phyloP scores from a whole-genome alignment of 805 yeast species.

The Wickerhamiella spandovensis region DNA sequence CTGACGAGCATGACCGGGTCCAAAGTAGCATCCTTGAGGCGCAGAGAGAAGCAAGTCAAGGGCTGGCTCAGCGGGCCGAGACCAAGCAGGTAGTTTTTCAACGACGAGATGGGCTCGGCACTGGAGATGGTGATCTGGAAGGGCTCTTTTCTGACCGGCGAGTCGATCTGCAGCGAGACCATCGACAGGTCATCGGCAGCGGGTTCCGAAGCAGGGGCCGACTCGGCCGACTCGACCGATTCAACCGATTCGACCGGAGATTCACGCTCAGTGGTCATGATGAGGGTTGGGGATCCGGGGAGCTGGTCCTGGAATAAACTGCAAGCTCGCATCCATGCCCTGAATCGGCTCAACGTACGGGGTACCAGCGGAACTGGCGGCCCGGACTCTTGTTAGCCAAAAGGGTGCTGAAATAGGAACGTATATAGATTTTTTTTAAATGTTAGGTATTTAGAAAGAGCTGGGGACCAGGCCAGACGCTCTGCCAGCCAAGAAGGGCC shows the following conservation, averaged over 20 bases:
- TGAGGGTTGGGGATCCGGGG: neutral
- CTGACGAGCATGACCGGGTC: conserved; percentile 23
- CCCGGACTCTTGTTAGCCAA: too few species aligned
- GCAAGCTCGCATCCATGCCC: too few species aligned
- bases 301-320: too few species aligned
- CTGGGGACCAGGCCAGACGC: too few species aligned
- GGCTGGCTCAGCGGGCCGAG: conserved; percentile 41
- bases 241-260: neutral
- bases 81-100: conserved; percentile 45
- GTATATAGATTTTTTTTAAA: too few species aligned
- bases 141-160: conserved; percentile 17
- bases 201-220: neutral
- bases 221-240: neutral
- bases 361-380: too few species aligned
- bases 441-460: too few species aligned
- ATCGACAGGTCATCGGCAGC: neutral
- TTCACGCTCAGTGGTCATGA: neutral
- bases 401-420: too few species aligned
- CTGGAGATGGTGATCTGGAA: conserved; percentile 15
- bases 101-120: conserved; percentile 41
- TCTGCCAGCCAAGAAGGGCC: too few species aligned
- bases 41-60: conserved; percentile 46
- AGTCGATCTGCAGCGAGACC: conserved; percentile 13
- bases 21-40: conserved; percentile 26
- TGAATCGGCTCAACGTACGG: too few species aligned